Conservation (phyloP, 1,139 yeast species). For the Starmera stellimalicola region DNA sequence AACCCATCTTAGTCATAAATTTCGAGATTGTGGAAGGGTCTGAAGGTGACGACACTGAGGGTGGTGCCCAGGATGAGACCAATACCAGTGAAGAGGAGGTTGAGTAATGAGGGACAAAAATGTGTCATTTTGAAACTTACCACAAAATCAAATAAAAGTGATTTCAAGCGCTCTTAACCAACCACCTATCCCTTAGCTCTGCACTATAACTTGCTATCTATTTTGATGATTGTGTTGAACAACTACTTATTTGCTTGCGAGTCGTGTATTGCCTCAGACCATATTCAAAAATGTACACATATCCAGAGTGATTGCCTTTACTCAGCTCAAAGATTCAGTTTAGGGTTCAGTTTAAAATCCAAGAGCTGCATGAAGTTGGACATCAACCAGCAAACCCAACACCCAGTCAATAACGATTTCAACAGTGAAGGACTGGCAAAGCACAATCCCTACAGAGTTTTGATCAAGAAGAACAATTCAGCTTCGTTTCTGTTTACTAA, state of each 20-base stretch:
- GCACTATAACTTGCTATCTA: background rate
- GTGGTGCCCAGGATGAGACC: background rate
- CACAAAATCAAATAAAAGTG: background rate
- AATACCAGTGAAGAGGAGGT: background rate
- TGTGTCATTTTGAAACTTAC: background rate
- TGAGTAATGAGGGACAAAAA: background rate
- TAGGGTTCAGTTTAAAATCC: background rate
- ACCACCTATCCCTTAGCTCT: background rate
- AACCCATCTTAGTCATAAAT: constrained; percentile 11
- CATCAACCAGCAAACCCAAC: too few species aligned
- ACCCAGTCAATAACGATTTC: too few species aligned
- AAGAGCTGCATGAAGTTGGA: background rate
- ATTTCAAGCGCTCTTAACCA: background rate
- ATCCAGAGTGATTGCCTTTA: background rate
- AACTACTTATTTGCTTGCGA: constrained; percentile 1
- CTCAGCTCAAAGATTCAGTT: background rate
- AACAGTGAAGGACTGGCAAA: too few species aligned
- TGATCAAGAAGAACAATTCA: too few species aligned
- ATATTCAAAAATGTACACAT: constrained; percentile 1
- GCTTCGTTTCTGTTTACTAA: too few species aligned
- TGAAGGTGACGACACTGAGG: background rate
- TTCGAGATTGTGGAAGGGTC: constrained; percentile 4
- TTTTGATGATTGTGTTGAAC: constrained; percentile 1
- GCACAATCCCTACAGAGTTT: too few species aligned
- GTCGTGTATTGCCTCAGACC: background rate